Evolutionary conservation across 495 filamentous ascomycete species (phyloP).

Genomic region (Annulohypoxylon maeteangense): DNA sequence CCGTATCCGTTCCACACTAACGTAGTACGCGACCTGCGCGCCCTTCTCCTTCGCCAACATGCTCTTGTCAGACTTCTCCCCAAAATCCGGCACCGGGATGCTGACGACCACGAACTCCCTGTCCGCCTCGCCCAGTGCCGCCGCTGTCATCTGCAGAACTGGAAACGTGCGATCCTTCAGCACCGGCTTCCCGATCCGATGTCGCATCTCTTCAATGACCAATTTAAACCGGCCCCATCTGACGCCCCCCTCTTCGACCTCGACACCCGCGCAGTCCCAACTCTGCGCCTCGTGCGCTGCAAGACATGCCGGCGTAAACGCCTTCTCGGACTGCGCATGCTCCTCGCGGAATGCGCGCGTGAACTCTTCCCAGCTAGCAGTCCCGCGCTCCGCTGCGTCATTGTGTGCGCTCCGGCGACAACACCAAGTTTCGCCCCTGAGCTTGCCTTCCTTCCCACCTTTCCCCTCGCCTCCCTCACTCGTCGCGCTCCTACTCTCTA

Average conservation of each 20-base stretch:
- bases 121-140: slow-evolving; percentile 1
- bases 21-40: slow-evolving; percentile 65
- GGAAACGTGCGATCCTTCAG: slow-evolving; percentile 67
- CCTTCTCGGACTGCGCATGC: slow-evolving; percentile 74
- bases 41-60: slow-evolving; percentile 52
- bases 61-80: slow-evolving; percentile 46
- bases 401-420: slow-evolving; percentile 72
- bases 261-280: slow-evolving; percentile 61
- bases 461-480: neutral
- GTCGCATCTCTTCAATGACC: slow-evolving; percentile 60
- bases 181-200: slow-evolving; percentile 59
- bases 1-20: slow-evolving; percentile 69
- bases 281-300: slow-evolving; percentile 61
- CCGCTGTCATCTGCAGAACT: slow-evolving; percentile 56
- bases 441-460: slow-evolving; percentile 18
- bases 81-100: slow-evolving; percentile 60
- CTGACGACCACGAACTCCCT: slow-evolving; percentile 65
- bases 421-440: slow-evolving; percentile 71
- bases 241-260: slow-evolving; percentile 50
- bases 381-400: slow-evolving; percentile 62
- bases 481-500: slow-evolving; percentile 16
- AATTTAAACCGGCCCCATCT: slow-evolving; percentile 64
- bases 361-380: slow-evolving; percentile 76
- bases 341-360: slow-evolving; percentile 64
- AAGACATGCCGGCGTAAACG: slow-evolving; percentile 77